Evolutionary conservation across 768 basidiomycete genomes (phyloP).

Genomic region (Mycena venus): DNA sequence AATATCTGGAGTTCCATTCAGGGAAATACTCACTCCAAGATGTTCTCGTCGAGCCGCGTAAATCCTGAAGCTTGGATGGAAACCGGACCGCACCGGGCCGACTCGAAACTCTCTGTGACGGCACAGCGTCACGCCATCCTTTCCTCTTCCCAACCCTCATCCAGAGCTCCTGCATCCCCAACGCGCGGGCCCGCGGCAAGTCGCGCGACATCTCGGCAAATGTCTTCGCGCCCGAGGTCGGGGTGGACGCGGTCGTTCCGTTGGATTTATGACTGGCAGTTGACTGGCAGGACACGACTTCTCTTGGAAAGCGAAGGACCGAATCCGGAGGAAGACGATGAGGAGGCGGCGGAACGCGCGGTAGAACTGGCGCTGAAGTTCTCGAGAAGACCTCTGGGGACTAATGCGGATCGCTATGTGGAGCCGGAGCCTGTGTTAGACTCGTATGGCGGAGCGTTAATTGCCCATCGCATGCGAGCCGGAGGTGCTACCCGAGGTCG

Average conservation of each 20-base stretch:
- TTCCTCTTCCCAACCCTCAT: not conserved
- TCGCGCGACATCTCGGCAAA: constrained; percentile 79
- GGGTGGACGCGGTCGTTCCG: constrained; percentile 71
- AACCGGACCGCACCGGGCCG: too few species aligned
- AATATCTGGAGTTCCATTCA: too few species aligned
- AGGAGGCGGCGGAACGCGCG: constrained; percentile 63
- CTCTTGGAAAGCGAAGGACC: constrained; percentile 70
- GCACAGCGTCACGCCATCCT: not conserved
- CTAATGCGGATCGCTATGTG: constrained; percentile 81
- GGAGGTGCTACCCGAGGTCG: not conserved
- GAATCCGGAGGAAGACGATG: constrained; percentile 45
- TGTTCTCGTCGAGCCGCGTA: too few species aligned
- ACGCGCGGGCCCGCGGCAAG: constrained; percentile 63
- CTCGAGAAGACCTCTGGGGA: constrained; percentile 68
- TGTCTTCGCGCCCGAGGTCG: constrained; percentile 80
- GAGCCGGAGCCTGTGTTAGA: constrained; percentile 79
- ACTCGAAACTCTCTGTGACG: too few species aligned
- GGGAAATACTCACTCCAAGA: too few species aligned
- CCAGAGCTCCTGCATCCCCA: not conserved
- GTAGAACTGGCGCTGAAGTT: constrained; percentile 66
- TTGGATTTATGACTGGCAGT: too few species aligned
- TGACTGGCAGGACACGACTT: constrained; percentile 66
- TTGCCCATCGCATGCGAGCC: not conserved
- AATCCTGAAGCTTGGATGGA: too few species aligned
- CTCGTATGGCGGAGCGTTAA: constrained; percentile 43